Conservation (phyloP, 768 basidiomycete genomes). For the Lactifluus piperatus region DNA sequence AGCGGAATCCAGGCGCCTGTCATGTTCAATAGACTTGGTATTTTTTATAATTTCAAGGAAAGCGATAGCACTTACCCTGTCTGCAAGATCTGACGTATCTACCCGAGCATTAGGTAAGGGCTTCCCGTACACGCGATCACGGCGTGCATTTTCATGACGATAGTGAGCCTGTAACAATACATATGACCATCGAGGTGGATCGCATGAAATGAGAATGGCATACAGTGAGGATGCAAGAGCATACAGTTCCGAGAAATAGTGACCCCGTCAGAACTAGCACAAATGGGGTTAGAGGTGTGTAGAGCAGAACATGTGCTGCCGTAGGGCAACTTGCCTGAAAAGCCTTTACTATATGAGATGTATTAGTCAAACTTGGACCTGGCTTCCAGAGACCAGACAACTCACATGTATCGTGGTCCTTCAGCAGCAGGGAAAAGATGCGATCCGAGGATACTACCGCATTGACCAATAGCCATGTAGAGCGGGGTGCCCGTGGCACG, state of each 20-base stretch:
- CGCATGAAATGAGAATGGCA: background rate
- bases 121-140: constrained; percentile 46
- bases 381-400: background rate
- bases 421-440: constrained; percentile 60
- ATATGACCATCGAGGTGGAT: background rate
- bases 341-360: constrained; percentile 40
- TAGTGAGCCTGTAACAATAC: constrained; percentile 43
- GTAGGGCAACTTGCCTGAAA: constrained; percentile 35
- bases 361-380: background rate
- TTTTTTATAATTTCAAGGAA: background rate
- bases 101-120: constrained; percentile 40
- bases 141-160: constrained; percentile 47
- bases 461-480: constrained; percentile 76
- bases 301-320: background rate
- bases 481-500: constrained; percentile 67
- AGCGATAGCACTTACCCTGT: constrained; percentile 38
- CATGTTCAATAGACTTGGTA: background rate
- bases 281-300: constrained; percentile 4
- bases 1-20: constrained; percentile 57
- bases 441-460: constrained; percentile 68
- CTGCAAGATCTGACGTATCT: constrained; percentile 57
- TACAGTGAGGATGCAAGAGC: constrained; percentile 44
- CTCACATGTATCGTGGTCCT: constrained; percentile 55
- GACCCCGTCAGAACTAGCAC: constrained; percentile 41
- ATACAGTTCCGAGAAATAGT: constrained; percentile 46